Conservation (phyloP, 495 filamentous ascomycete genomes). For the Penicillium pancosmium region DNA sequence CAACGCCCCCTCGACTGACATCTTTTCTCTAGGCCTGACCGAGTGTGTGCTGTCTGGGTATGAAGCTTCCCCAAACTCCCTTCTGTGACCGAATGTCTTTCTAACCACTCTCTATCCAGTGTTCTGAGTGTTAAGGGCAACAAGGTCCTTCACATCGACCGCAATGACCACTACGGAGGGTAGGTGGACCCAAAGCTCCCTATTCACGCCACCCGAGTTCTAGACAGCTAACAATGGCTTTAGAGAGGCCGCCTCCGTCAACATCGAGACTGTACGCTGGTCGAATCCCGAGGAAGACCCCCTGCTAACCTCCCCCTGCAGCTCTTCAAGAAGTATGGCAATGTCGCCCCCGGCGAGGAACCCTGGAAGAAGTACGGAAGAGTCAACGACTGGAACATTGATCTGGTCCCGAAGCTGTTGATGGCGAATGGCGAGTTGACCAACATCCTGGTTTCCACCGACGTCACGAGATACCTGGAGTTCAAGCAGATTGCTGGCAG, state of each 20-base stretch:
- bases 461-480: constrained; percentile 96
- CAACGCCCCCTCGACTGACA: constrained; percentile 34
- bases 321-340: constrained; percentile 95
- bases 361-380: constrained; percentile 97
- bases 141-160: constrained; percentile 98
- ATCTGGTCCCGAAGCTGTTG: constrained; percentile 94
- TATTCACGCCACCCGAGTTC: constrained; percentile 14
- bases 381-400: constrained; percentile 99
- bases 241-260: constrained; percentile 91
- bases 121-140: constrained; percentile 98
- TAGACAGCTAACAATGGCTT: constrained; percentile 25
- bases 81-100: neutral
- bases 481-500: constrained; percentile 98
- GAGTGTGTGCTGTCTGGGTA: constrained; percentile 99
- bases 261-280: constrained; percentile 79
- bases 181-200: constrained; percentile 49
- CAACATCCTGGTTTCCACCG: constrained; percentile 94
- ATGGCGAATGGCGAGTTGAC: constrained; percentile 99
- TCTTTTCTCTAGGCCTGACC: constrained; percentile 71
- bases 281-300: neutral
- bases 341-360: constrained; percentile 77
- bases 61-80: constrained; percentile 18
- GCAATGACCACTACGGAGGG: constrained; percentile 99
- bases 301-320: constrained; percentile 38
- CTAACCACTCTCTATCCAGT: constrained; percentile 43